These are phyloP conservation scores for Phytophthora vignae DNA, from an alignment of 352 stramenopile genomes.

Conservation along the genomic window DNA sequence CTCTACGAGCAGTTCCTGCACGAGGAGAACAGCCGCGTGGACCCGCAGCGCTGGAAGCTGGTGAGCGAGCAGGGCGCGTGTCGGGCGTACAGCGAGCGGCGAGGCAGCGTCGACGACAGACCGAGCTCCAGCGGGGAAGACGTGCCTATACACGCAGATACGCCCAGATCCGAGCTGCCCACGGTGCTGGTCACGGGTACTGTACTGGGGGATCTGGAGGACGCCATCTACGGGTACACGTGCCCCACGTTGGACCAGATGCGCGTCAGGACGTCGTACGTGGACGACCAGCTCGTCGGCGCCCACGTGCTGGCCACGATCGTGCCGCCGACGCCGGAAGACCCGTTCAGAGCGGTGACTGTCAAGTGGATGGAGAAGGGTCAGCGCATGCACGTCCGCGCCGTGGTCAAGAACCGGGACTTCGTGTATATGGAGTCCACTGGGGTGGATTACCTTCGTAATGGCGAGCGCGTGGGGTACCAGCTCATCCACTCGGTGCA, in stretches of 20 bases:
- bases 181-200: slow-evolving; percentile 45
- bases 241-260: slow-evolving; percentile 45
- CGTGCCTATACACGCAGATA: slow-evolving; percentile 32
- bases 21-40: slow-evolving; percentile 42
- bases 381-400: slow-evolving; percentile 41
- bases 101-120: slow-evolving; percentile 28
- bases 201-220: slow-evolving; percentile 52
- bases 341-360: slow-evolving; percentile 49
- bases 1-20: slow-evolving; percentile 53
- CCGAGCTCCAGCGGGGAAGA: slow-evolving; percentile 37
- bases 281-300: slow-evolving; percentile 49
- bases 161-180: slow-evolving; percentile 33
- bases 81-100: slow-evolving; percentile 48
- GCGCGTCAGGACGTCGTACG: slow-evolving; percentile 55
- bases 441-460: slow-evolving; percentile 48
- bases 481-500: slow-evolving; percentile 65
- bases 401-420: slow-evolving; percentile 56
- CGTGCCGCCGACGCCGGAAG: slow-evolving; percentile 35
- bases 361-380: slow-evolving; percentile 67
- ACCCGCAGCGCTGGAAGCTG: slow-evolving; percentile 49
- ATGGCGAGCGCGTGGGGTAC: slow-evolving; percentile 58
- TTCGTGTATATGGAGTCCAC: slow-evolving; percentile 65
- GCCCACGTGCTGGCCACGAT: slow-evolving; percentile 54
- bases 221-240: slow-evolving; percentile 53
- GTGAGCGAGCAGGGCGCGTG: slow-evolving; percentile 49